These are phyloP conservation scores for Cymbopogon flexuosus DNA, from an alignment of 202 grass and related monocot species.

Conservation along the genomic window DNA sequence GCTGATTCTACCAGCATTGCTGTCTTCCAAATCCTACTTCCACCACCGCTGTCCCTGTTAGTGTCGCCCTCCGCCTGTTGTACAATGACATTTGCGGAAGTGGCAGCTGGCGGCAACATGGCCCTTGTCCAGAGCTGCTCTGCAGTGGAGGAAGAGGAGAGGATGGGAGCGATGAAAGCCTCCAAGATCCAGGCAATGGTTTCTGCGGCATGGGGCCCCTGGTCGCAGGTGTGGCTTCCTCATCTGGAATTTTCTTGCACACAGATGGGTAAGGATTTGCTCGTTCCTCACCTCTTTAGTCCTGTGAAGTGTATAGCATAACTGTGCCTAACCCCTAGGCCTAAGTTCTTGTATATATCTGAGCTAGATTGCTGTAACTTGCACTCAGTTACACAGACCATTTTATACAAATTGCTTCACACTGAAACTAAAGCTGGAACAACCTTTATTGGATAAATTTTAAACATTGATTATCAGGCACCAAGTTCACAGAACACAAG, in stretches of 20 bases:
- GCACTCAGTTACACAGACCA: background rate
- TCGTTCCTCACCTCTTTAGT: background rate
- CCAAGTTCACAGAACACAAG: background rate
- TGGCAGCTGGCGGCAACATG: background rate
- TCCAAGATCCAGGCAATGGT: background rate
- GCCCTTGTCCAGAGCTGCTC: background rate
- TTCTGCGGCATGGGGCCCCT: background rate
- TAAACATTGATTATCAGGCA: background rate
- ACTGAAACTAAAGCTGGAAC: constrained; percentile 1
- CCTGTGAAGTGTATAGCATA: background rate
- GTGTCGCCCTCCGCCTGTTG: background rate
- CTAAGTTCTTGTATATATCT: background rate
- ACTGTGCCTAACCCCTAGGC: background rate
- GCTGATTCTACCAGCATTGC: background rate
- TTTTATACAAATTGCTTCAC: background rate
- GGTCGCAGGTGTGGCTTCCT: background rate
- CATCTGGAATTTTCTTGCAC: background rate
- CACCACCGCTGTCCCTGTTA: background rate
- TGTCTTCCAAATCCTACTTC: background rate
- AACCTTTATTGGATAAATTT: too few species aligned
- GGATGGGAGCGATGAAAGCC: background rate
- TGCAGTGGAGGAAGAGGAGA: background rate
- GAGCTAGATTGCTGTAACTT: background rate
- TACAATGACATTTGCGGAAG: background rate
- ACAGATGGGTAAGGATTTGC: background rate